Evolutionary conservation across 2,329 filamentous ascomycete genomes (phyloP).

Genomic region (Fusarium stilboides): DNA sequence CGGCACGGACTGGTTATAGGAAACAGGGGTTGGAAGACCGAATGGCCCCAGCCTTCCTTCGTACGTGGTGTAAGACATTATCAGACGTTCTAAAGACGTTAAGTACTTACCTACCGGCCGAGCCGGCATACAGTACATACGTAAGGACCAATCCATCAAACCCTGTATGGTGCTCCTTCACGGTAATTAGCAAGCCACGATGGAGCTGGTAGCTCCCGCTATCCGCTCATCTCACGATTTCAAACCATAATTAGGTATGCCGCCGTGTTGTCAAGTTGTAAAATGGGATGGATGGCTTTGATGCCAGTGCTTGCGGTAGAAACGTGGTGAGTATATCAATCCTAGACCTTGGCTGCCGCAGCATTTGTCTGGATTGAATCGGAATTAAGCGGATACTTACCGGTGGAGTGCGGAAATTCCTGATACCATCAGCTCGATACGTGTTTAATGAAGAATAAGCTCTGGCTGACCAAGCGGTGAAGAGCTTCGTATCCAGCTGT

Average conservation of each 20-base stretch:
- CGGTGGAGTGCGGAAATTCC: constrained; percentile 22
- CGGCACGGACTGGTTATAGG: constrained; percentile 7
- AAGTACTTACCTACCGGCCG: constrained; percentile 30
- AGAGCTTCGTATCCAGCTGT: constrained; percentile 34
- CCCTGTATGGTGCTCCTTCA: constrained; percentile 32
- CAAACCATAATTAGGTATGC: constrained; percentile 25
- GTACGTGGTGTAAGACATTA: constrained; percentile 25
- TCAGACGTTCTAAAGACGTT: constrained; percentile 23
- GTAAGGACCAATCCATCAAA: constrained; percentile 22
- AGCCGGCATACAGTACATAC: constrained; percentile 32
- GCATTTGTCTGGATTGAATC: constrained; percentile 30
- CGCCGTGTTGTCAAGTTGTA: constrained; percentile 32
- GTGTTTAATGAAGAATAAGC: constrained; percentile 6
- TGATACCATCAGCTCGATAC: constrained; percentile 2
- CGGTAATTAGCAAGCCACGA: constrained; percentile 44
- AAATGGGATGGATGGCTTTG: constrained; percentile 21
- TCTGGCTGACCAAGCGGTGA: constrained; percentile 37
- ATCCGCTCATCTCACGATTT: constrained; percentile 39
- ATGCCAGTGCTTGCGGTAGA: constrained; percentile 28
- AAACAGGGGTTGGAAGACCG: constrained; percentile 23
- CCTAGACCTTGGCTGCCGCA: constrained; percentile 35
- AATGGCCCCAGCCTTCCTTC: constrained; percentile 4
- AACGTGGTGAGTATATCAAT: constrained; percentile 35
- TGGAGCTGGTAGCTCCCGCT: constrained; percentile 31
- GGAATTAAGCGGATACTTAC: constrained; percentile 24